These are phyloP conservation scores for Aspergillus japonicus DNA, from an alignment of 2,329 filamentous ascomycete genomes.

Conservation along the genomic window DNA sequence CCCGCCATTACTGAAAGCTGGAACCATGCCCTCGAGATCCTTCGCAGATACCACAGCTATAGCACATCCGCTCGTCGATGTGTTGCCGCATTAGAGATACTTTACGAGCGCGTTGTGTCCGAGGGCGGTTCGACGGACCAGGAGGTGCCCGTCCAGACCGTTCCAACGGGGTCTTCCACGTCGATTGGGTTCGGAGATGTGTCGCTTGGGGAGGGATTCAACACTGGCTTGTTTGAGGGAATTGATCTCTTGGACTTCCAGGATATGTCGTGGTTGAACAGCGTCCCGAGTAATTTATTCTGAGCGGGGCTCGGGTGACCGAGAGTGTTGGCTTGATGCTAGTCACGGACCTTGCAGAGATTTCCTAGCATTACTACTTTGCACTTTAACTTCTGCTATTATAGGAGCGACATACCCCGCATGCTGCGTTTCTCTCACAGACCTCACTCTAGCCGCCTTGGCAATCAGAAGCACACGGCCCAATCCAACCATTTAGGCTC, in stretches of 20 bases:
- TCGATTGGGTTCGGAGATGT: slow-evolving; percentile 20
- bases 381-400: no score
- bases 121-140: slow-evolving; percentile 12
- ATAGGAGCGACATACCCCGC: no score
- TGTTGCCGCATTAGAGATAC: slow-evolving; percentile 33
- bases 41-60: slow-evolving; percentile 32
- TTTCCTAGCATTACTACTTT: no score
- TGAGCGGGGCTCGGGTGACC: slow-evolving; percentile 6
- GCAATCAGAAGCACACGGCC: no score
- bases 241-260: slow-evolving; percentile 33
- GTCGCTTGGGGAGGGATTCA: slow-evolving; percentile 29
- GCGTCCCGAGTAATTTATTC: slow-evolving; percentile 32
- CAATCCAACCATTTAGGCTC: no score
- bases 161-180: neutral
- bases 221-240: slow-evolving; percentile 24
- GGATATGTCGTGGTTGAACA: slow-evolving; percentile 37
- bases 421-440: no score
- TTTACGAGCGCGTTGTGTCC: slow-evolving; percentile 29
- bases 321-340: no score
- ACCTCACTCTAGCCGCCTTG: no score
- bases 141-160: slow-evolving; percentile 4
- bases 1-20: slow-evolving; percentile 27
- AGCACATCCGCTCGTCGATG: slow-evolving; percentile 34
- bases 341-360: no score
- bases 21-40: slow-evolving; percentile 30